Evolutionary conservation across 169 alveolate genomes (phyloP).

Genomic region (Plasmodium inui): DNA sequence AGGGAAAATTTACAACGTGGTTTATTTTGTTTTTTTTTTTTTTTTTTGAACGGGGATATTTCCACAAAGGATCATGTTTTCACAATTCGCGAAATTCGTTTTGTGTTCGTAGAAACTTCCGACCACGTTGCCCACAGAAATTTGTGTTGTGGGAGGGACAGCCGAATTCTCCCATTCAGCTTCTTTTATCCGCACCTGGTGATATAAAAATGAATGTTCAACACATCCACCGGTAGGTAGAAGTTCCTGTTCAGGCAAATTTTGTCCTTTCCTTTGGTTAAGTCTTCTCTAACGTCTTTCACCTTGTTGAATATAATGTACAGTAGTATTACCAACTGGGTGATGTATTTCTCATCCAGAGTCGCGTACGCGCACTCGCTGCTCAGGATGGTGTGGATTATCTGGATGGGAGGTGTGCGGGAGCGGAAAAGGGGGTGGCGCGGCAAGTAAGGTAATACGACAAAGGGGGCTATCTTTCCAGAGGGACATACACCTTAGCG

Average conservation of each 20-base stretch:
- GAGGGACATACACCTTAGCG: not conserved
- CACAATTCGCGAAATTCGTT: not conserved
- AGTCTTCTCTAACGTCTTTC: constrained; percentile 1
- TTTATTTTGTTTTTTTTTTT: not conserved
- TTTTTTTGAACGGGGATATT: not conserved
- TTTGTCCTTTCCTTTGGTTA: constrained; percentile 14
- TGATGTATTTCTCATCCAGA: constrained; percentile 28
- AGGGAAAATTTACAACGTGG: not conserved
- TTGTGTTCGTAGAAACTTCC: not conserved
- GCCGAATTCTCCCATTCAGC: not conserved
- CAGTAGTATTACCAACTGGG: constrained; percentile 24
- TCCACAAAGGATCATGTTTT: not conserved
- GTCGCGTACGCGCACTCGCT: not conserved
- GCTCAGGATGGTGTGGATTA: constrained; percentile 24
- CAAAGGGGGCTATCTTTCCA: not conserved
- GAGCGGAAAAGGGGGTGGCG: not conserved
- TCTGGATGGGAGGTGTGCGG: not conserved
- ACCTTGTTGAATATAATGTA: constrained; percentile 46
- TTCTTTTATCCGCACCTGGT: constrained; percentile 14
- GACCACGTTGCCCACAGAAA: not conserved
- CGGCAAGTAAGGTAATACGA: not conserved
- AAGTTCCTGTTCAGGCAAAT: constrained; percentile 44
- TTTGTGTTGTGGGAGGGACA: not conserved
- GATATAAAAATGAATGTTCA: constrained; percentile 49
- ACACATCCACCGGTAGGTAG: constrained; percentile 12